These are phyloP conservation scores for Ceratocystis alfenasii DNA, from an alignment of 2,329 filamentous ascomycete species.

Conservation along the genomic window DNA sequence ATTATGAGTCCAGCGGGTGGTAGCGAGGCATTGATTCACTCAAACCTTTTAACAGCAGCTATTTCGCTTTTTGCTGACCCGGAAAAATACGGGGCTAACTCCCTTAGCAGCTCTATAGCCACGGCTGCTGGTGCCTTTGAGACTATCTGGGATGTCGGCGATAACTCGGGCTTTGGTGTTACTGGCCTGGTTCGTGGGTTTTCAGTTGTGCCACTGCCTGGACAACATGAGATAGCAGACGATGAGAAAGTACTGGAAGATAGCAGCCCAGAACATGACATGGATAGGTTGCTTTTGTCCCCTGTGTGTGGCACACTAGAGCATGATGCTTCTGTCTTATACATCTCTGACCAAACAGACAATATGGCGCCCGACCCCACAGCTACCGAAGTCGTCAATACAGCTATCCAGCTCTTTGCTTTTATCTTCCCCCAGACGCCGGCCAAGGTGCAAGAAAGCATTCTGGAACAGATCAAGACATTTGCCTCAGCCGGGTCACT, in stretches of 20 bases:
- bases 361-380: constrained; percentile 56
- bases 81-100: constrained; percentile 73
- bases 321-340: constrained; percentile 76
- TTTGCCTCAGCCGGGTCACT: constrained; percentile 71
- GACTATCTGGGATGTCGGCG: constrained; percentile 84
- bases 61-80: constrained; percentile 89
- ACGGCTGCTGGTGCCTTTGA: constrained; percentile 84
- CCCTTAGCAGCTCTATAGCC: constrained; percentile 80
- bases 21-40: constrained; percentile 76
- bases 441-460: constrained; percentile 87
- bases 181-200: constrained; percentile 74
- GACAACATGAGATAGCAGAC: constrained; percentile 44
- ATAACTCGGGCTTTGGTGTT: constrained; percentile 90
- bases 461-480: constrained; percentile 83
- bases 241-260: constrained; percentile 34
- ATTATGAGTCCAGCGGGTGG: constrained; percentile 76
- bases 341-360: constrained; percentile 32
- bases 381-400: constrained; percentile 85
- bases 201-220: constrained; percentile 55
- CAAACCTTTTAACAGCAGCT: constrained; percentile 78
- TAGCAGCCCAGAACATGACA: constrained; percentile 49
- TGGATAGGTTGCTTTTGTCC: constrained; percentile 50
- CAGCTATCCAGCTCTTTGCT: constrained; percentile 85
- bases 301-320: constrained; percentile 76
- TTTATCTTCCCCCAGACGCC: constrained; percentile 82